A percentile compares a stretch with the other conserved stretches of the same genome.
Conservation (phyloP, 2,329 filamentous ascomycete species). For the Fusarium nanum region DNA sequence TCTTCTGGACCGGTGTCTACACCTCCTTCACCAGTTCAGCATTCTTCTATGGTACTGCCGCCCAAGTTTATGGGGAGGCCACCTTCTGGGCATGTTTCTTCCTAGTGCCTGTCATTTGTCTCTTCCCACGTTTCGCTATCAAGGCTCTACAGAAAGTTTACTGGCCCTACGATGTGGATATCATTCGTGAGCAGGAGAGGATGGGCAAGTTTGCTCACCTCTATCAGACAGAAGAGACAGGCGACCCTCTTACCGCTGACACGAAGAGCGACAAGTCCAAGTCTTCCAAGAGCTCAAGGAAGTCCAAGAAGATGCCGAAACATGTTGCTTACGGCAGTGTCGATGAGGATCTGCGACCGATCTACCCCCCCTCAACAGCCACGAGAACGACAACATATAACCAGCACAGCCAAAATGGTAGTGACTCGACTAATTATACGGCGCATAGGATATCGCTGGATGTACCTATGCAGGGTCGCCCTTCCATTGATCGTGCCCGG, state of each 20-base stretch:
- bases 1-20: slow-evolving; percentile 96
- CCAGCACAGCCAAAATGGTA: slow-evolving; percentile 87
- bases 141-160: slow-evolving; percentile 95
- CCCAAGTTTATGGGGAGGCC: slow-evolving; percentile 82
- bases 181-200: slow-evolving; percentile 90
- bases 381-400: slow-evolving; percentile 80
- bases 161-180: slow-evolving; percentile 92
- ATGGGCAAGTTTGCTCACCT: slow-evolving; percentile 85
- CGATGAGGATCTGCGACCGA: slow-evolving; percentile 89
- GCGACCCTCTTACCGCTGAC: slow-evolving; percentile 55
- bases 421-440: slow-evolving; percentile 93
- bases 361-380: slow-evolving; percentile 91
- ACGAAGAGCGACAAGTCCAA: slow-evolving; percentile 57
- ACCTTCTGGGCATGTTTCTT: slow-evolving; percentile 89
- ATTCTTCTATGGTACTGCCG: slow-evolving; percentile 79
- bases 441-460: slow-evolving; percentile 72
- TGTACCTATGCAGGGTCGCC: slow-evolving; percentile 55
- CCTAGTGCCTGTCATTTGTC: slow-evolving; percentile 81
- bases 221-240: slow-evolving; percentile 51
- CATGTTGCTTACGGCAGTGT: slow-evolving; percentile 71
- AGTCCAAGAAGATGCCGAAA: slow-evolving; percentile 60
- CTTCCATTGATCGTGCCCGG: slow-evolving; percentile 75
- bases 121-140: slow-evolving; percentile 87
- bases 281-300: slow-evolving; percentile 67
- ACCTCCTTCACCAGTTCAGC: slow-evolving; percentile 61